Base-by-base conservation (phyloP, 192 early-diverging fungal species). In the Coemansia aciculifera region DNA sequence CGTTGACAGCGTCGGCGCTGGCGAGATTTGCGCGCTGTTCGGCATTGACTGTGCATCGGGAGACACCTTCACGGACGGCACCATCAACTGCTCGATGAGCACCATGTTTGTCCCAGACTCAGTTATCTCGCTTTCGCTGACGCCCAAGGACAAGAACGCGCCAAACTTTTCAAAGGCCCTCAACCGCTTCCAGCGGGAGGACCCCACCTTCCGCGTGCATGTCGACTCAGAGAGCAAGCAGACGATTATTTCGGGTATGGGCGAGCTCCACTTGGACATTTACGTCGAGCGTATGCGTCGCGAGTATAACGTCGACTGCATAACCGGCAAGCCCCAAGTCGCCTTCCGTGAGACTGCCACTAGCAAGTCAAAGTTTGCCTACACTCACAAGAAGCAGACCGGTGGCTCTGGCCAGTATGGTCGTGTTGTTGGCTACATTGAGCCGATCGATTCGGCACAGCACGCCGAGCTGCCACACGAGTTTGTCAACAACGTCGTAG, bases 261-360 rank as follows among this genome's bases (percentile, higher is more conserved):
- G 92, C 72, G 92, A 94, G 79, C 80, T 94, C 31, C 92, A 94
- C 75, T 78, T 94, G 39, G 91, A 94, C 67, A 91, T 94, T 72
- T 99, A 97, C 84, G 94, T 99, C 57, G 97, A 99, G 84, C 93
- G 97, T 64, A 97, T 99, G 95, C 91, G 91, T 62, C 90, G 97
- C 75, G 97, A 99, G 82, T 99, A 97, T 85, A 91, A 89, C 69
- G 90, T 94, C 29, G 97, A 99, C 64, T 97, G 95, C 71, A 85
- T 89, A 21, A 96, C 94, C 27, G 97, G 97, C 37, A 99, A 99
- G 74, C 97, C 97, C 23, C 95, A 91, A 75, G 97, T 99, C 38
- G 95, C 97, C 21, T 99, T 95, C 92, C 89, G 97, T 62, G 97
- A 99, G 77, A 93, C 97, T 21, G 89, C 95, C 67, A 89, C 87